Percentiles rank a stretch among this genome's conserved stretches.
phyloP scores from a whole-genome alignment of 1,284 basidiomycete genomes.

The Ganoderma lucidum region DNA sequence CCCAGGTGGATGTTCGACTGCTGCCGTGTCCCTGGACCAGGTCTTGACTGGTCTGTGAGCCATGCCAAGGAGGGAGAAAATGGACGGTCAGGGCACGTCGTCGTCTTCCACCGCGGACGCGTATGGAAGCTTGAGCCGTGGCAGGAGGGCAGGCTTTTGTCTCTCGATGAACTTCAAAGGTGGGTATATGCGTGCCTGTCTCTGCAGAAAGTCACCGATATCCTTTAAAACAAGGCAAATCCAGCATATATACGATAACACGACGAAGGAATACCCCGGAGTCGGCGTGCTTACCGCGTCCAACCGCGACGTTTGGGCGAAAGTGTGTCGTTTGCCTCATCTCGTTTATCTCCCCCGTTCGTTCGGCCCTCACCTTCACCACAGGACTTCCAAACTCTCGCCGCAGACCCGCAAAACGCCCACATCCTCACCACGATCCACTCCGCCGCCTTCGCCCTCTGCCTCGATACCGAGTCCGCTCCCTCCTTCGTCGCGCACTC shows the following conservation, averaged over 20 bases:
- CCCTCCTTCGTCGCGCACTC: constrained; percentile 64
- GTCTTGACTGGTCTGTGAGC: constrained; percentile 80
- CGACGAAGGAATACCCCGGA: constrained; percentile 67
- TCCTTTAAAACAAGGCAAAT: constrained; percentile 64
- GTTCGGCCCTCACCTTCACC: background rate
- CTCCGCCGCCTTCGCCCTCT: constrained; percentile 83
- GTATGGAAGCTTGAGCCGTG: constrained; percentile 79
- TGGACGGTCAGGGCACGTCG: constrained; percentile 78
- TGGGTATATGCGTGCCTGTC: constrained; percentile 41
- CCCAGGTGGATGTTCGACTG: constrained; percentile 93
- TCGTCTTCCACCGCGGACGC: constrained; percentile 81
- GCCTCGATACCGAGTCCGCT: constrained; percentile 73
- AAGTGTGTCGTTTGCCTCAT: constrained; percentile 51
- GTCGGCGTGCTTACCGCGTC: constrained; percentile 82
- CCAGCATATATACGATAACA: constrained; percentile 75
- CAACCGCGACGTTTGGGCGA: constrained; percentile 87
- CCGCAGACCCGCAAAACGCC: constrained; percentile 65
- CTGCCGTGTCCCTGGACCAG: constrained; percentile 79
- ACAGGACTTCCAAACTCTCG: constrained; percentile 71
- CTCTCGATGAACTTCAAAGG: constrained; percentile 75
- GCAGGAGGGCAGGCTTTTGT: constrained; percentile 65
- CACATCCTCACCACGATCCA: constrained; percentile 77
- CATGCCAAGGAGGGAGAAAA: constrained; percentile 67
- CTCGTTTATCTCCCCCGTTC: background rate
- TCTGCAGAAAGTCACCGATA: background rate